phyloP scores from a whole-genome alignment of 2,329 filamentous ascomycete genomes.

The Huntiella decipiens region DNA sequence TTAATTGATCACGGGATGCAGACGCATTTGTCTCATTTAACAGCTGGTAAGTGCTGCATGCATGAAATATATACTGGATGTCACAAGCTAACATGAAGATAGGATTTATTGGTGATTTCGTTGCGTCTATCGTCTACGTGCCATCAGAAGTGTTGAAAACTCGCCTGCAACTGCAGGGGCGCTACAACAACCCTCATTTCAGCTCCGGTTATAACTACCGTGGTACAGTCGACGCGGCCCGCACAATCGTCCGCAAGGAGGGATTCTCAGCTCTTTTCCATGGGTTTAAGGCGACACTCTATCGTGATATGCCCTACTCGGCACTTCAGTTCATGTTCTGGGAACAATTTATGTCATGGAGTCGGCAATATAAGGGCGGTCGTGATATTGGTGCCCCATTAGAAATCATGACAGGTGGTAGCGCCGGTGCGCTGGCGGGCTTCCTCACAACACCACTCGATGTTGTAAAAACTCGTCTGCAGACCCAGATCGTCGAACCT shows the following conservation, averaged over 20 bases:
- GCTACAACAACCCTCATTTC: slow-evolving; percentile 88
- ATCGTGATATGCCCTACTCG: slow-evolving; percentile 86
- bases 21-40: slow-evolving; percentile 68
- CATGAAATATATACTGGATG: slow-evolving; percentile 2
- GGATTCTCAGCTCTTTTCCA: slow-evolving; percentile 77
- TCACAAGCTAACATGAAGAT: background rate
- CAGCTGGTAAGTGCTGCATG: slow-evolving; percentile 42
- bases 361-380: slow-evolving; percentile 57
- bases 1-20: slow-evolving; percentile 73
- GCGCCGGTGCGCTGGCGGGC: slow-evolving; percentile 79
- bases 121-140: slow-evolving; percentile 83
- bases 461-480: slow-evolving; percentile 90
- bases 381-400: slow-evolving; percentile 69
- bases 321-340: slow-evolving; percentile 96
- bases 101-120: slow-evolving; percentile 88
- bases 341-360: slow-evolving; percentile 75
- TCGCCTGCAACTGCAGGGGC: slow-evolving; percentile 83
- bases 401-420: slow-evolving; percentile 76
- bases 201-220: slow-evolving; percentile 91
- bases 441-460: slow-evolving; percentile 91
- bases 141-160: slow-evolving; percentile 96
- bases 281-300: slow-evolving; percentile 92
- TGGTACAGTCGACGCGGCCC: slow-evolving; percentile 62
- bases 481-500: slow-evolving; percentile 51
- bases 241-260: slow-evolving; percentile 68